Evolutionary conservation across 306 rosid species (phyloP), one percentile per base, ranked within the genome.

Genomic region (Vigna mungo): DNA sequence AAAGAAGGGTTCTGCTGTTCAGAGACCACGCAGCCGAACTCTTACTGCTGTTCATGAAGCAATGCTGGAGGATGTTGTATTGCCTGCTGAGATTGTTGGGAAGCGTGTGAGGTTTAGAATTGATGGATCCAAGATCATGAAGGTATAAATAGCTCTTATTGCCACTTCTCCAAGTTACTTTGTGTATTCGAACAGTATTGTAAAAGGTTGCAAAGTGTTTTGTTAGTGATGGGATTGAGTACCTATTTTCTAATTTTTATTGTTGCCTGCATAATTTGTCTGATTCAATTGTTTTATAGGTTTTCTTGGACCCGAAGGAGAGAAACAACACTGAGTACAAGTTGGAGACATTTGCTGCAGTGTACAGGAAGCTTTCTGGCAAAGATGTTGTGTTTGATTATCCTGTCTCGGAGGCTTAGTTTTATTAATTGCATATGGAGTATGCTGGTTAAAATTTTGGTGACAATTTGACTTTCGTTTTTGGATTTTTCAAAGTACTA

Each of bases 51-150:
- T 93, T 44, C 98, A 93, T 6, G 98, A 93, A 72, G 93, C 98
- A 72, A 80, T 91, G 85, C 71, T 93, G 25, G 97, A 93, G 79
- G 98, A 93, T 79, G 63, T 93, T 77, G 97, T 93, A 9, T 77
- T 88, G 70, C 98, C 98, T 63, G 97, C 98, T 17, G 97, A 94
- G 78, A 94, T 91, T 87, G 92, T 86, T 58, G 98, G 98, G n/a
- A 94, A 94, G 87, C 93, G 98, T 0, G 71, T 61, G 70, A 82
- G 97, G 80, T 94, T 88, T 43, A 18, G 87, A 16, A 18, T 91
- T 15, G 98, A 94, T 79, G 97, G 97, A 64, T 87, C 98, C 64
- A 91, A 91, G 87, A 88, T 90, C 82, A 72, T 94, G 91, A 94
- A 94, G 97, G 98, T 91, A 75, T 11, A 74, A 1, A 75, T 20